These are phyloP conservation scores for Gorgonomyces haynaldii DNA, from an alignment of 192 early-diverging fungal species.

Conservation along the genomic window DNA sequence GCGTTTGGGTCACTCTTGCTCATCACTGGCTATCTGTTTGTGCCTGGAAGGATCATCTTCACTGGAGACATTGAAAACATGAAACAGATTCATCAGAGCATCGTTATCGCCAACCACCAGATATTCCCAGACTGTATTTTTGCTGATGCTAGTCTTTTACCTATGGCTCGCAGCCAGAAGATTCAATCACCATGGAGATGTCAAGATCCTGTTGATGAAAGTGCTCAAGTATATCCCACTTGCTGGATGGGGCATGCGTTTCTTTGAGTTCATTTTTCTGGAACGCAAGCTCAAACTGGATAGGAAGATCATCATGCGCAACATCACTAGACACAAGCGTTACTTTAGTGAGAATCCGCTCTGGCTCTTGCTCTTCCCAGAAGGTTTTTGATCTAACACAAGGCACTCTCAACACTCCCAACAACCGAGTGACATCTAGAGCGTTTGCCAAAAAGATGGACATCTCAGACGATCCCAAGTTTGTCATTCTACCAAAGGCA, in stretches of 20 bases:
- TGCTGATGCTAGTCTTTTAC: slow-evolving; percentile 40
- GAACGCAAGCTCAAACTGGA: slow-evolving; percentile 77
- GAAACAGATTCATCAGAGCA: slow-evolving; percentile 7
- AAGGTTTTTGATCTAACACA: slow-evolving; percentile 28
- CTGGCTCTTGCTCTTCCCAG: slow-evolving; percentile 91
- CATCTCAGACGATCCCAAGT: slow-evolving; percentile 26
- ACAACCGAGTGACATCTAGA: slow-evolving; percentile 55
- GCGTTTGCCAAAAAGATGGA: slow-evolving; percentile 53
- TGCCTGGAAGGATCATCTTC: slow-evolving; percentile 24
- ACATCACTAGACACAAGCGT: slow-evolving; percentile 24
- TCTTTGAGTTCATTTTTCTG: slow-evolving; percentile 91
- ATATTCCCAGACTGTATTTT: slow-evolving; percentile 19
- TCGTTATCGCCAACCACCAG: slow-evolving; percentile 42
- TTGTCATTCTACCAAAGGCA: slow-evolving; percentile 73
- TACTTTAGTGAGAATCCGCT: slow-evolving; percentile 42
- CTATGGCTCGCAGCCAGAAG: slow-evolving; percentile 32
- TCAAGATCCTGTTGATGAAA: slow-evolving; percentile 88
- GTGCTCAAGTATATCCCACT: slow-evolving; percentile 73
- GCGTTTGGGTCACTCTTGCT: slow-evolving; percentile 24
- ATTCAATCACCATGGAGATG: slow-evolving; percentile 53
- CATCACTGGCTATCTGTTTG: slow-evolving; percentile 20
- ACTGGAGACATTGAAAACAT: slow-evolving; percentile 27
- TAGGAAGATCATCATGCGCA: slow-evolving; percentile 40
- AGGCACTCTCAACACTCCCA: slow-evolving; percentile 68
- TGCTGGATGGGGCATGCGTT: slow-evolving; percentile 72